Evolutionary conservation across 192 early-diverging fungal genomes (phyloP), one percentile per base, ranked within the genome.

Genomic region (Gaertneriomyces semiglobifer): DNA sequence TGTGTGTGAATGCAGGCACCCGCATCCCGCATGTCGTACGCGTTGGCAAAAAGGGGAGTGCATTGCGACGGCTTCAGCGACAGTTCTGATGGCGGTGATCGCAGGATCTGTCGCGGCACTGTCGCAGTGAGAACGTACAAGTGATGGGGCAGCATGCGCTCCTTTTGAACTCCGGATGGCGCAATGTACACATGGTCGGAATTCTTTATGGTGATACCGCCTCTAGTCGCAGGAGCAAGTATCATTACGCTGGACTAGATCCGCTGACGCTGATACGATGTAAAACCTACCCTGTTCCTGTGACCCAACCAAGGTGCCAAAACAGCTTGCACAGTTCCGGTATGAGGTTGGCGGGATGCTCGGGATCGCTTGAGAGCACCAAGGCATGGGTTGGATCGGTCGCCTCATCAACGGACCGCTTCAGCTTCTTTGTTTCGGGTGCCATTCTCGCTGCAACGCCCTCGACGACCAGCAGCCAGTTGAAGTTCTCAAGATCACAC

Each of bases 1-100:
- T 98, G 96, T 4, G 94, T 95, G 73, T 98, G 94, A 71, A 98
- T 94, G 80, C 94, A 96, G 4, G 92, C 92, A 40, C 88, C 88
- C 25, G 94, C 92, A 38, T 82, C 72, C 25, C 92, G 83, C 83
- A 93, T 77, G 19, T 86, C 86, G 78, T 92, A 96, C 10, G 93
- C 88, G 72, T 94, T 95, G 70, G 89, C 93, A 73, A 98, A 98
- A 25, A 98, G 79, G 5, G 96, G 96, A 6, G 93, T 95, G 74
- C 96, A 98, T 33, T 93, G 93, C 1, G 92, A 93, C 25, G 90
- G 92, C 69, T 91, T 95, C 60, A 73, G 73, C 11, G 66, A 53
- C 20, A 70, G 63, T 1, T 79, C 74, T 10, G 81, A 65, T 14
- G 73, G 59, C 16, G 94, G 96, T 18, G 89, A 73, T 11, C 90